Evolutionary conservation across 1,284 basidiomycete genomes (phyloP).

Genomic region (Ceraceosorus guamensis): DNA sequence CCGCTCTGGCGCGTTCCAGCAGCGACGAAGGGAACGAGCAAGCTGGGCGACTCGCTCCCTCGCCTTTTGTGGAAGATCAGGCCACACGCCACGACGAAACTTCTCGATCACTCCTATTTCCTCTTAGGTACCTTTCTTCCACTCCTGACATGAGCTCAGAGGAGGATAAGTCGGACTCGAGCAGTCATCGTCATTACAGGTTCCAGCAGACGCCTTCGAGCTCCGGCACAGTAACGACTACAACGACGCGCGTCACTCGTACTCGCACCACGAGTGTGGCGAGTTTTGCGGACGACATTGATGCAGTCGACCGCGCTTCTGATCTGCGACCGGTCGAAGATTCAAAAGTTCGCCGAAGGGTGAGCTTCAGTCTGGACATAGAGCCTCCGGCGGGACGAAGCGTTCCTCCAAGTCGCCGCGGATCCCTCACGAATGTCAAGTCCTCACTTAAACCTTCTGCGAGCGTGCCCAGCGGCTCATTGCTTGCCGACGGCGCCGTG

Average conservation of each 20-base stretch:
- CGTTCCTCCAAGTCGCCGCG: background rate
- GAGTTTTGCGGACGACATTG: background rate
- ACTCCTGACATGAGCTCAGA: background rate
- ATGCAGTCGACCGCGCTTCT: background rate
- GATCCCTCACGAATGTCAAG: background rate
- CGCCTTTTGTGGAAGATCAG: too few species aligned
- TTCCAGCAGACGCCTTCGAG: too few species aligned
- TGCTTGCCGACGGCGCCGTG: background rate
- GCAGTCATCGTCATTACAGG: too few species aligned
- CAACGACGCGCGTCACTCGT: background rate
- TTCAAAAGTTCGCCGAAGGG: background rate
- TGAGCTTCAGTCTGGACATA: conserved; percentile 6
- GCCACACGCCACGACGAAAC: background rate
- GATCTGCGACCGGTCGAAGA: background rate
- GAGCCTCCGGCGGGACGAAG: background rate
- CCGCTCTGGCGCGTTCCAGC: conserved; percentile 1
- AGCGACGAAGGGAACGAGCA: background rate
- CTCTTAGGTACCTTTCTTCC: background rate
- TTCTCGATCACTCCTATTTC: background rate
- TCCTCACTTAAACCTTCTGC: background rate
- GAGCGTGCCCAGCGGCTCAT: background rate
- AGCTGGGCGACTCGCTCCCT: too few species aligned
- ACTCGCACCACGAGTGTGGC: background rate
- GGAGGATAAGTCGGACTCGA: background rate
- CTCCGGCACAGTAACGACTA: background rate